Conservation (phyloP, 345 rosid genomes). For the Syzygium grande region DNA sequence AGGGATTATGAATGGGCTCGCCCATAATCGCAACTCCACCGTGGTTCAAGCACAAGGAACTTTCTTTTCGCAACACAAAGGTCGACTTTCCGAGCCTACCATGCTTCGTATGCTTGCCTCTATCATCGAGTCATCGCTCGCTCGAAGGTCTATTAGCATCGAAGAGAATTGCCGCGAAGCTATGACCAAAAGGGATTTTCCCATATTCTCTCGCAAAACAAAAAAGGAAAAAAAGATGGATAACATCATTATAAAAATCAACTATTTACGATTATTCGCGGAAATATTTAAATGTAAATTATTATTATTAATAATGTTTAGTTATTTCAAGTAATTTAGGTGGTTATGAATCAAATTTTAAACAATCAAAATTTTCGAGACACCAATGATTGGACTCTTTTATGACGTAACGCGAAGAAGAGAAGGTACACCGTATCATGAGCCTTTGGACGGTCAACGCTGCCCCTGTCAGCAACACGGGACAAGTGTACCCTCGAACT, state of each 20-base stretch:
- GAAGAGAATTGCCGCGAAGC: fast-evolving
- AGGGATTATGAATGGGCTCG: neutral
- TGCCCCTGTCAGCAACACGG: neutral
- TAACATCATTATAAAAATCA: neutral
- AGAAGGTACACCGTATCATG: neutral
- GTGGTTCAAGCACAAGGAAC: fast-evolving
- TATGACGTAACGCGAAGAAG: neutral
- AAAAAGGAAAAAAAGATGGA: neutral
- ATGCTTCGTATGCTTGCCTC: neutral
- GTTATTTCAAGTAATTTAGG: neutral
- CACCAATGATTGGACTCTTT: neutral
- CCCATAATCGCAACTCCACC: neutral
- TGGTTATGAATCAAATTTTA: too few relatives aligned
- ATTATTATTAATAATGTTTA: too few relatives aligned
- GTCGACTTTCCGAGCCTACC: fast-evolving
- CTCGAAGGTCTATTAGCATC: neutral
- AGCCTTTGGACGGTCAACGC: neutral
- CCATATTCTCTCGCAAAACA: neutral
- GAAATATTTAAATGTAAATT: too few relatives aligned
- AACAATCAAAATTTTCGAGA: fast-evolving
- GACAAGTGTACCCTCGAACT: neutral
- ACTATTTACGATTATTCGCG: fast-evolving
- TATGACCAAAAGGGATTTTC: neutral
- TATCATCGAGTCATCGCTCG: neutral
- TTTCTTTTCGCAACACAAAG: fast-evolving